Evolutionary conservation across 2,329 filamentous ascomycete species (phyloP).

Genomic region (Aspergillus texensis): DNA sequence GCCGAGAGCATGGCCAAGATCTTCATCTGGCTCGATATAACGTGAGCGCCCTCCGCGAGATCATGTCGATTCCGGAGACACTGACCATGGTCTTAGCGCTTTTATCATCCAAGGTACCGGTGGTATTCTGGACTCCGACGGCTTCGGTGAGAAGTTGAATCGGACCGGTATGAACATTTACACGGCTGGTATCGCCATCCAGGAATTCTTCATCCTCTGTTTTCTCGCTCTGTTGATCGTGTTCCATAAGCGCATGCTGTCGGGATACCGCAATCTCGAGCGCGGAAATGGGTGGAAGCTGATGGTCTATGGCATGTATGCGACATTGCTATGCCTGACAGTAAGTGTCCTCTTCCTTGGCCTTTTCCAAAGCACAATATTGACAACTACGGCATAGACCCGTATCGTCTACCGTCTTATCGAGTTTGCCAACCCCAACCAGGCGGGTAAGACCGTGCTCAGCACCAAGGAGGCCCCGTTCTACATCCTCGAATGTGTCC

Average conservation of each 20-base stretch:
- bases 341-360: slow-evolving; percentile 12
- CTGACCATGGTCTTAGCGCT: neutral
- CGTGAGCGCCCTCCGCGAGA: neutral
- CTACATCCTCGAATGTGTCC: slow-evolving; percentile 43
- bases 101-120: slow-evolving; percentile 29
- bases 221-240: slow-evolving; percentile 53
- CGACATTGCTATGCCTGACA: slow-evolving; percentile 53
- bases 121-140: slow-evolving; percentile 12
- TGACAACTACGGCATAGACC: neutral
- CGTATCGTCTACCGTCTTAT: slow-evolving; percentile 62
- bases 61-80: neutral
- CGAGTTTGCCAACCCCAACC: slow-evolving; percentile 57
- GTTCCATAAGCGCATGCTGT: slow-evolving; percentile 51
- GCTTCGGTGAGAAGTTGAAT: slow-evolving; percentile 7
- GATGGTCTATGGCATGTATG: slow-evolving; percentile 55
- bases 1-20: slow-evolving; percentile 40
- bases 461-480: slow-evolving; percentile 39
- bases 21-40: slow-evolving; percentile 48
- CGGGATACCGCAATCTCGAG: slow-evolving; percentile 26
- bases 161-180: slow-evolving; percentile 28
- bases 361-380: neutral
- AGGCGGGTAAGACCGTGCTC: slow-evolving; percentile 39
- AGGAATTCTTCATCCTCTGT: slow-evolving; percentile 54
- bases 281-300: slow-evolving; percentile 9
- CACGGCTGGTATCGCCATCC: slow-evolving; percentile 48